phyloP scores from a whole-genome alignment of 208 protist genomes.

The Wallacemonas collosoma region DNA sequence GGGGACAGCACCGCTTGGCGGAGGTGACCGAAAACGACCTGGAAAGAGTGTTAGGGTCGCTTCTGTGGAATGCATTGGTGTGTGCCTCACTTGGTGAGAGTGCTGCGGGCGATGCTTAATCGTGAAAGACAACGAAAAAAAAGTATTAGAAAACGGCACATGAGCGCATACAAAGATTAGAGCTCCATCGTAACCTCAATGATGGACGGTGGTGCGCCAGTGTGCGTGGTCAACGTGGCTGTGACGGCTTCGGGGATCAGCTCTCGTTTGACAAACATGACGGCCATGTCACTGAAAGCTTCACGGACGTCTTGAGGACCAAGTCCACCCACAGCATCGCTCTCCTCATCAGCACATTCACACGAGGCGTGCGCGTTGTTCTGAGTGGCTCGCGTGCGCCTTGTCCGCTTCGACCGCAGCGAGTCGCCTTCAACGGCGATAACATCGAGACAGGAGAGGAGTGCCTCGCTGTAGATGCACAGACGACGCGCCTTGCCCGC shows the following conservation, averaged over 20 bases:
- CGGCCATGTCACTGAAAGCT: slow-evolving; percentile 17
- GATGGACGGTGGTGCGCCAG: neutral
- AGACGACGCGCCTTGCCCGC: slow-evolving; percentile 1
- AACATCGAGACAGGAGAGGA: slow-evolving; percentile 22
- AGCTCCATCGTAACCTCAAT: slow-evolving; percentile 15
- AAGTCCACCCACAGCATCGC: neutral
- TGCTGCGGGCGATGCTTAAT: neutral
- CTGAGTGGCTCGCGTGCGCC: neutral
- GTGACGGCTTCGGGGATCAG: neutral
- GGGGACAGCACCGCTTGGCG: too few relatives aligned
- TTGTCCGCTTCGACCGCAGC: slow-evolving; percentile 5
- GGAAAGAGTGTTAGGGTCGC: too few relatives aligned
- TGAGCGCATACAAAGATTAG: slow-evolving; percentile 4
- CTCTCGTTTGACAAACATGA: slow-evolving; percentile 12
- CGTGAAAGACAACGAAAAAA: neutral
- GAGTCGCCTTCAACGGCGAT: neutral
- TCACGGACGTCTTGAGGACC: slow-evolving; percentile 3
- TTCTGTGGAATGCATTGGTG: too few relatives aligned
- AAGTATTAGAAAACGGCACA: neutral
- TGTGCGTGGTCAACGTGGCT: slow-evolving; percentile 4
- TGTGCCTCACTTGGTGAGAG: too few relatives aligned
- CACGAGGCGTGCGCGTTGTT: neutral
- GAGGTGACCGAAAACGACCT: too few relatives aligned
- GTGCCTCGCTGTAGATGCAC: slow-evolving; percentile 21
- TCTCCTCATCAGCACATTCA: neutral